Percentiles rank a stretch among this genome's conserved stretches.
Evolutionary conservation across 202 grass and related monocot species (phyloP).

Genomic region (Setaria italica): DNA sequence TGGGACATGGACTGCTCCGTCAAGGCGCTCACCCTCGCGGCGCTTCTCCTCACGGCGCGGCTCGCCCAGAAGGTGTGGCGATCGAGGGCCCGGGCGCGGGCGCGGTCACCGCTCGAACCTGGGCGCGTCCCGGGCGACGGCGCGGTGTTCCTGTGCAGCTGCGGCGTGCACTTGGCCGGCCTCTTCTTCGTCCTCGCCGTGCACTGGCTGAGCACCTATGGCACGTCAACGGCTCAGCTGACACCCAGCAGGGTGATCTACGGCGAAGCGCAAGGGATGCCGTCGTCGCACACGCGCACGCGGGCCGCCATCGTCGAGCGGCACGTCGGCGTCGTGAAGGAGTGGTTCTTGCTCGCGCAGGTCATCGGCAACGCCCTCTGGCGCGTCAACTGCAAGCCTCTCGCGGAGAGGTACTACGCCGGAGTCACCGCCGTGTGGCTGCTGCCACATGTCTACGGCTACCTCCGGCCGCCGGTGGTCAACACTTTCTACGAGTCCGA

Average conservation of each 20-base stretch:
- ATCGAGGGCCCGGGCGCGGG: conserved; percentile 51
- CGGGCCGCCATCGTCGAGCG: conserved; percentile 43
- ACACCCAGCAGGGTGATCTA: neutral
- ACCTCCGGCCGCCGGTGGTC: conserved; percentile 4
- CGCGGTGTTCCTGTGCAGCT: conserved; percentile 49
- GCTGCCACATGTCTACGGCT: conserved; percentile 65
- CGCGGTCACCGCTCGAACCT: conserved; percentile 46
- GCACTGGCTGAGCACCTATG: conserved; percentile 31
- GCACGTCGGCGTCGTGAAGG: conserved; percentile 54
- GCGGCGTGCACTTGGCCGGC: conserved; percentile 30
- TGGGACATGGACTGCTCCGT: conserved; percentile 39
- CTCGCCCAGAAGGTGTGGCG: conserved; percentile 62
- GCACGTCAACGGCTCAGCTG: conserved; percentile 5
- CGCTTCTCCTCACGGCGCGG: conserved; percentile 56
- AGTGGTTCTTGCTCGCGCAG: conserved; percentile 69
- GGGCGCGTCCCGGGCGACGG: conserved; percentile 56
- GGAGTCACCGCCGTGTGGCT: conserved; percentile 59
- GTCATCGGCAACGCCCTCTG: conserved; percentile 65
- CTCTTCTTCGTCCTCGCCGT: conserved; percentile 37
- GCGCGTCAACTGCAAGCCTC: conserved; percentile 61
- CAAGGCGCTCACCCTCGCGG: conserved; percentile 55
- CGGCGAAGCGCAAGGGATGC: neutral
- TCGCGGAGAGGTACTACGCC: conserved; percentile 54
- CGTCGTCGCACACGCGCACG: neutral
- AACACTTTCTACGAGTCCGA: neutral